A percentile compares a stretch with the other conserved stretches of the same genome.
phyloP scores from a whole-genome alignment of 2,329 filamentous ascomycete genomes.

The Epicoccum sorghinum region DNA sequence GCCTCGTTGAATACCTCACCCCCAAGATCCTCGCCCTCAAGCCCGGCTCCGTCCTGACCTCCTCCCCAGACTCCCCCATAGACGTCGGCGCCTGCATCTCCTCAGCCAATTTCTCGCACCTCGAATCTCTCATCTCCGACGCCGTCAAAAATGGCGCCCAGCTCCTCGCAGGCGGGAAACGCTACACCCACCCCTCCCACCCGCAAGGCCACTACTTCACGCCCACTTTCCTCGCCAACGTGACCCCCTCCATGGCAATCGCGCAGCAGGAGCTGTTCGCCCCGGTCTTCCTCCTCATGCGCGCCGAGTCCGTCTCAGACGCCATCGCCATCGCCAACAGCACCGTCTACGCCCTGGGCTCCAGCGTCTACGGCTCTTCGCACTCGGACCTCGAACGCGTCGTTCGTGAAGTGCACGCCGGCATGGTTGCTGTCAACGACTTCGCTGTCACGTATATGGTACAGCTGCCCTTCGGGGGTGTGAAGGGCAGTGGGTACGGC shows the following conservation, averaged over 20 bases:
- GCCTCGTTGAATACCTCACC: constrained; percentile 71
- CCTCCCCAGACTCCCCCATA: constrained; percentile 53
- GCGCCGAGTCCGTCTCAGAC: constrained; percentile 67
- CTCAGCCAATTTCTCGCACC: constrained; percentile 71
- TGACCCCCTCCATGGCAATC: constrained; percentile 83
- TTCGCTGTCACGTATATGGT: constrained; percentile 94
- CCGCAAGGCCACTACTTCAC: constrained; percentile 87
- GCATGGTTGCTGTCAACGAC: constrained; percentile 95
- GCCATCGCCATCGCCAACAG: constrained; percentile 82
- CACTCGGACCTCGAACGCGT: constrained; percentile 67
- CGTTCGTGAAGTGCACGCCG: constrained; percentile 72
- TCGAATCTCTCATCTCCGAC: constrained; percentile 77
- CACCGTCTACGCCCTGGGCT: constrained; percentile 83
- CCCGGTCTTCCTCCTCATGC: constrained; percentile 86
- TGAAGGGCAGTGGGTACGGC: constrained; percentile 86
- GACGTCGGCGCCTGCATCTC: constrained; percentile 95
- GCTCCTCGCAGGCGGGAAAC: constrained; percentile 79
- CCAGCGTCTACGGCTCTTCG: constrained; percentile 78
- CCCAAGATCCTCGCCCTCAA: constrained; percentile 77
- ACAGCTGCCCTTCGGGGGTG: constrained; percentile 90
- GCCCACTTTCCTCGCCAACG: constrained; percentile 89
- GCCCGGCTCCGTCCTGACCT: constrained; percentile 71
- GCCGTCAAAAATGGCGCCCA: constrained; percentile 80
- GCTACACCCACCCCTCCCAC: constrained; percentile 73
- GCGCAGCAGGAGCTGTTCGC: constrained; percentile 92